Base-by-base conservation (phyloP, 495 filamentous ascomycete species). In the Schizothecium vesticola region DNA sequence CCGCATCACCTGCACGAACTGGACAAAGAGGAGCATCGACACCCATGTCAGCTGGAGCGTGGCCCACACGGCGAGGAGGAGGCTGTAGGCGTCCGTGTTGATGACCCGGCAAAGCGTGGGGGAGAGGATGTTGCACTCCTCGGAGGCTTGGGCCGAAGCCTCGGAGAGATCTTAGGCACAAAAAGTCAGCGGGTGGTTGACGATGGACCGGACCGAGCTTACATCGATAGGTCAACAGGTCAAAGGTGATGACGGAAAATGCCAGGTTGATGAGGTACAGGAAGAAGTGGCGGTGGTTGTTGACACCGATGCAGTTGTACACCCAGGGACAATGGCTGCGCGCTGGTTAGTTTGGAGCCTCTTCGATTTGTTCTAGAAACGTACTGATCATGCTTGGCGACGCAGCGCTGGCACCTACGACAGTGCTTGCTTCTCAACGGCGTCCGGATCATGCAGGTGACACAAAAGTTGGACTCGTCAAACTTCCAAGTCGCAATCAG, bases 251-350 rank as follows among this genome's bases (percentile, higher is more conserved):
- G 64, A 98, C 89, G 28, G 92, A 92, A 22, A 91, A 69, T 71
- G 93, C 89, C 56, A 98, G 79, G 70, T 80, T 90, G 22, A 92
- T 77, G 33, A 97, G 84, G 75, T 97, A 99, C 24, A 97, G 77
- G 67, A 97, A 90, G 80, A 99, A 99, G 73, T 97, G 96, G 5
- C 95, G 88, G 72, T 96, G 89, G 75, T 99, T 99, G 75, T 97
- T 97, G 55, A 94, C 85, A 56, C 91, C 95, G 55, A 99, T 87
- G 75, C 95, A 99, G 80, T 97, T 97, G 78, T 95, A 89, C 51
- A 97, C 92, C 95, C 95, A 99, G 0, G 95, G 95, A 73, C 95
- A 99, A 76, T 99, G 95, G 73, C 94, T 98, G 67, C 36, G n/a
- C n/a, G 16, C 57, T 56, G 10, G 77, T 91, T 76, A 89, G 82